Conservation (phyloP, 2,329 filamentous ascomycete species). For the Epichloe hybrida region DNA sequence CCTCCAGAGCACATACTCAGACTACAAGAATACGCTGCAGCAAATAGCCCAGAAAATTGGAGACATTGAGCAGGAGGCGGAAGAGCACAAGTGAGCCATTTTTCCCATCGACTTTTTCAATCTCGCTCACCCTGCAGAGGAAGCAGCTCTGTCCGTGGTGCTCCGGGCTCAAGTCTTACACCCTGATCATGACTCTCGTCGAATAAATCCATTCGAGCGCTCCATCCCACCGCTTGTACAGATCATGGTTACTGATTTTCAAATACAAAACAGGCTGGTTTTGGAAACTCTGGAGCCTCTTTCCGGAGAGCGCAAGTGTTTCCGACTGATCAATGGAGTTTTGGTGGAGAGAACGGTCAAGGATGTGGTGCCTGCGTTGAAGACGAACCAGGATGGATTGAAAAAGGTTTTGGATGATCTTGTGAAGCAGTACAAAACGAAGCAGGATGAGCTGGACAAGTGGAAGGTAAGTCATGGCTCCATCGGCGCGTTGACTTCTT, state of each 20-base stretch:
- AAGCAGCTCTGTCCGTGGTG: not conserved
- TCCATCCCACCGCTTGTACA: slow-evolving; percentile 13
- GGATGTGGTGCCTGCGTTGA: slow-evolving; percentile 80
- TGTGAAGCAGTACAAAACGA: slow-evolving; percentile 89
- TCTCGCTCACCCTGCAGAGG: not conserved
- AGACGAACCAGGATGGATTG: slow-evolving; percentile 86
- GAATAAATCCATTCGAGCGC: no score
- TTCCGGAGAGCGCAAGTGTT: slow-evolving; percentile 80
- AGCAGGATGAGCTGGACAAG: slow-evolving; percentile 89
- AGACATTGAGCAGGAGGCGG: slow-evolving; percentile 90
- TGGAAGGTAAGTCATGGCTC: slow-evolving; percentile 69
- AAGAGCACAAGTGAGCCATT: slow-evolving; percentile 82
- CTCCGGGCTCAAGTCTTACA: not conserved
- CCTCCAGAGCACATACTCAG: slow-evolving; percentile 66
- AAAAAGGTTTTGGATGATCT: slow-evolving; percentile 90
- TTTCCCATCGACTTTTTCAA: not conserved
- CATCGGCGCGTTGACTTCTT: not conserved
- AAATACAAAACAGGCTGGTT: slow-evolving; percentile 53
- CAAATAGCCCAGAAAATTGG: slow-evolving; percentile 93
- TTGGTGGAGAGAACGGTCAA: slow-evolving; percentile 86
- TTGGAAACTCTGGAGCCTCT: slow-evolving; percentile 82
- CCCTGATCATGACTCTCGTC: not conserved
- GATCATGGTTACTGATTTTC: slow-evolving; percentile 2
- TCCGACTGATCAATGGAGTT: slow-evolving; percentile 96
- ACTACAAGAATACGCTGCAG: slow-evolving; percentile 68